Evolutionary conservation across 1,284 basidiomycete species (phyloP).

Genomic region (Microbotryum violaceum): DNA sequence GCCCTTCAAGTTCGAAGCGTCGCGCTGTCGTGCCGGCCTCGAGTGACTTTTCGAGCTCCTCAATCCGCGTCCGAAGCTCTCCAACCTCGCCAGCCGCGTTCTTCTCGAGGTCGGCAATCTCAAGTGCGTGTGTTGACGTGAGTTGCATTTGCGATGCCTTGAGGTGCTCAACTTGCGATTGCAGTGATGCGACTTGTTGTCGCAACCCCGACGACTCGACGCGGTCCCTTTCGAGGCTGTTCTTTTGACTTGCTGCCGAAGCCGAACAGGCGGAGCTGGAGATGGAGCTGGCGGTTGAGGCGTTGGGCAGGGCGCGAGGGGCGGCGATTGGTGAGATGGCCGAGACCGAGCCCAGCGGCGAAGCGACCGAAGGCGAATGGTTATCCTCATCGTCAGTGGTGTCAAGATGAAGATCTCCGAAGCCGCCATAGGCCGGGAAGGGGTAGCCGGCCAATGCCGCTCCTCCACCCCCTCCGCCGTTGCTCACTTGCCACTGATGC

Average conservation of each 20-base stretch:
- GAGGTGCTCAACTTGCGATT: slow-evolving; percentile 23
- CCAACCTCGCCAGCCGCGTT: slow-evolving; percentile 23
- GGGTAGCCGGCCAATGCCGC: slow-evolving; percentile 1
- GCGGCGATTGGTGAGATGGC: not conserved
- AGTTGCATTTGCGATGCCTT: slow-evolving; percentile 12
- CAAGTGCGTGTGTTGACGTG: slow-evolving; percentile 20
- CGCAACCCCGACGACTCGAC: not conserved
- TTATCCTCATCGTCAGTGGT: slow-evolving; percentile 10
- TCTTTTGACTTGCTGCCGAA: no score
- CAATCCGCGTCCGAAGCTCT: slow-evolving; percentile 18
- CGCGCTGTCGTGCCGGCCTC: slow-evolving; percentile 20
- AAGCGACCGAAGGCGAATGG: not conserved
- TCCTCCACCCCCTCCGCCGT: no score
- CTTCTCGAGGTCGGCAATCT: slow-evolving; percentile 27
- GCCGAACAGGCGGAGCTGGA: no score
- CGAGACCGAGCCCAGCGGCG: not conserved
- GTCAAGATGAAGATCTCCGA: slow-evolving; percentile 26
- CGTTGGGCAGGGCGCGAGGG: not conserved
- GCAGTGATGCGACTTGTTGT: slow-evolving; percentile 22
- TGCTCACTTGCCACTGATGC: no score
- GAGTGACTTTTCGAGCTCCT: slow-evolving; percentile 25
- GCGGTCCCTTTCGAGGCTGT: no score
- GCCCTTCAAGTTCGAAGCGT: slow-evolving; percentile 29
- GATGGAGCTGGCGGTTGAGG: not conserved
- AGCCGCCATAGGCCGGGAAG: slow-evolving; percentile 26